These are phyloP conservation scores for Magnusiomyces tetraspermus DNA, from an alignment of 1,139 yeast genomes.

Conservation along the genomic window DNA sequence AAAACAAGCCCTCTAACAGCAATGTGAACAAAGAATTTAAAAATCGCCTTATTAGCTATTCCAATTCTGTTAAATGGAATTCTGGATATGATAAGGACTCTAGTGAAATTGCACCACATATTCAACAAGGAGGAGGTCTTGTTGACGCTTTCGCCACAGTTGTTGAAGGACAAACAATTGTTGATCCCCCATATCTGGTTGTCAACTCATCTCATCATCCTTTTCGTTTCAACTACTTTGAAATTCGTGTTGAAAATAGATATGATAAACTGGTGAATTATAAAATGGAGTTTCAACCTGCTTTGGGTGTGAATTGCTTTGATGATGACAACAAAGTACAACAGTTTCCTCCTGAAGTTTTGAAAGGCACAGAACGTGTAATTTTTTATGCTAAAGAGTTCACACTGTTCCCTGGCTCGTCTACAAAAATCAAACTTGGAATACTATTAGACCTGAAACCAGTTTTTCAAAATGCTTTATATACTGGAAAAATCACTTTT, in stretches of 20 bases:
- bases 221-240: constrained; percentile 16
- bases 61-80: constrained; percentile 12
- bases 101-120: constrained; percentile 16
- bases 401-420: constrained; percentile 5
- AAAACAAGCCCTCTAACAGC: constrained; percentile 5
- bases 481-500: constrained; percentile 10
- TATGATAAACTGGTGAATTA: constrained; percentile 12
- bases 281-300: constrained; percentile 10
- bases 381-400: background rate
- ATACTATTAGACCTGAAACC: background rate
- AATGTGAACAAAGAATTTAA: constrained; percentile 10
- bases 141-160: constrained; percentile 33
- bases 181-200: constrained; percentile 15
- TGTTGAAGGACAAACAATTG: constrained; percentile 28
- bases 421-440: background rate
- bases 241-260: background rate
- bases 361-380: background rate
- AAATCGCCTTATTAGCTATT: constrained; percentile 13
- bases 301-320: constrained; percentile 3
- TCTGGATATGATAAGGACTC: constrained; percentile 6
- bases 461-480: constrained; percentile 1
- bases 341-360: constrained; percentile 6
- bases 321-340: background rate
- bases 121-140: constrained; percentile 25
- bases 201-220: constrained; percentile 19